Conservation (phyloP, 805 yeast species). For the Citeromyces matritensis region DNA sequence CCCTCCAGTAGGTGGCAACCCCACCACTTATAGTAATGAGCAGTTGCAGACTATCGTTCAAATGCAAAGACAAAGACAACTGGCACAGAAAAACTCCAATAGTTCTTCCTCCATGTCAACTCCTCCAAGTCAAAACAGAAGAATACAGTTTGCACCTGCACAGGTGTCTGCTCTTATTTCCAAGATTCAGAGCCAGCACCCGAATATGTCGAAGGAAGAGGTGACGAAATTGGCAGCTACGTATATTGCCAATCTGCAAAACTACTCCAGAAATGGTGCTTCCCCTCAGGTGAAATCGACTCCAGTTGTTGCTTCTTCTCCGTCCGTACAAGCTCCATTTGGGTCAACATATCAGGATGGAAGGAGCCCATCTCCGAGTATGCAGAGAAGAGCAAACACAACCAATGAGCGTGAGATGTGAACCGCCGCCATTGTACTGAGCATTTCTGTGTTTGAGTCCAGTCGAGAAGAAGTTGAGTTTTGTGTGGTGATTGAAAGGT, state of each 20-base stretch:
- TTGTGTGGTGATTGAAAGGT: too few species aligned
- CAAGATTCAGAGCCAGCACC: conserved; percentile 53
- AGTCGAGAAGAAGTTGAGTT: too few species aligned
- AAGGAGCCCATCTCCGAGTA: too few species aligned
- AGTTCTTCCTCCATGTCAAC: conserved; percentile 1
- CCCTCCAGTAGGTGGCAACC: conserved; percentile 2
- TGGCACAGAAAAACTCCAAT: conserved; percentile 25
- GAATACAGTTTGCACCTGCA: conserved; percentile 31
- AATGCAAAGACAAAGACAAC: conserved; percentile 31
- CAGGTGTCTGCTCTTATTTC: conserved; percentile 53
- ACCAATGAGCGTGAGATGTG: too few species aligned
- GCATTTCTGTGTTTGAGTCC: too few species aligned
- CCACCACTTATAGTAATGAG: conserved; percentile 38
- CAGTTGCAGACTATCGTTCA: conserved; percentile 45
- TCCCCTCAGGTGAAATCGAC: conserved; percentile 10
- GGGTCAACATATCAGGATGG: too few species aligned
- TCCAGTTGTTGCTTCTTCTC: conserved; percentile 1
- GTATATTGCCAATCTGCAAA: conserved; percentile 38
- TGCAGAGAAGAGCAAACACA: too few species aligned
- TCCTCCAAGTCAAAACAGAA: neutral
- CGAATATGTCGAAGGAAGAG: conserved; percentile 44
- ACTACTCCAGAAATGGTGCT: conserved; percentile 20
- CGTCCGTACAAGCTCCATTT: too few species aligned
- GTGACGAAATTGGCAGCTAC: conserved; percentile 54
- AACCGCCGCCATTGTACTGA: too few species aligned